Percentiles rank a stretch among this genome's conserved stretches.
phyloP scores from a whole-genome alignment of 345 rosid genomes.

The Citrus cavaleriei region DNA sequence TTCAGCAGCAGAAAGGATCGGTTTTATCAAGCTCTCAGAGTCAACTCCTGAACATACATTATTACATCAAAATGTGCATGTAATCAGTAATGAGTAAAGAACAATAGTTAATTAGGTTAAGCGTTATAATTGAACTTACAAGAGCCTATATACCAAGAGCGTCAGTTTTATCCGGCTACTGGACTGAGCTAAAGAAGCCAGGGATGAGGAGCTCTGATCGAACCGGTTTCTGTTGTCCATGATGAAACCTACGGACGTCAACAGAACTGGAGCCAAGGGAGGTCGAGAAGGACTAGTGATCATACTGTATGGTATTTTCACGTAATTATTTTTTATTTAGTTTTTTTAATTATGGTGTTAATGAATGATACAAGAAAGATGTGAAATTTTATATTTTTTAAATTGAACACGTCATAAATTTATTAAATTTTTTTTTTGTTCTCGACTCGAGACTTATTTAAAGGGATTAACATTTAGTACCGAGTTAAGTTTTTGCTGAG shows the following conservation, averaged over 20 bases:
- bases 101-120: no score
- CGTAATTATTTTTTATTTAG: no score
- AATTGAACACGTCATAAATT: no score
- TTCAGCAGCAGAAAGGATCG: conserved; percentile 65
- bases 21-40: conserved; percentile 66
- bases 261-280: not conserved
- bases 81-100: no score
- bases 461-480: no score
- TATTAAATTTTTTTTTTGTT: no score
- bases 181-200: conserved; percentile 9
- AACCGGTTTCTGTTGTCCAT: conserved; percentile 6
- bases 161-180: conserved; percentile 39
- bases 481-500: no score
- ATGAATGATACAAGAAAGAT: no score
- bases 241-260: conserved; percentile 1
- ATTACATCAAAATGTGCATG: not conserved
- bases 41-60: conserved; percentile 29
- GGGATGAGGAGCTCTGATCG: conserved; percentile 13
- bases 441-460: no score
- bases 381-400: no score
- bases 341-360: no score
- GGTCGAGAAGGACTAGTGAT: not conserved
- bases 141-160: conserved; percentile 72
- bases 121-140: conserved; percentile 42
- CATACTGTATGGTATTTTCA: no score